phyloP scores from a whole-genome alignment of 352 stramenopile genomes.

The Pythium utonaiense region DNA sequence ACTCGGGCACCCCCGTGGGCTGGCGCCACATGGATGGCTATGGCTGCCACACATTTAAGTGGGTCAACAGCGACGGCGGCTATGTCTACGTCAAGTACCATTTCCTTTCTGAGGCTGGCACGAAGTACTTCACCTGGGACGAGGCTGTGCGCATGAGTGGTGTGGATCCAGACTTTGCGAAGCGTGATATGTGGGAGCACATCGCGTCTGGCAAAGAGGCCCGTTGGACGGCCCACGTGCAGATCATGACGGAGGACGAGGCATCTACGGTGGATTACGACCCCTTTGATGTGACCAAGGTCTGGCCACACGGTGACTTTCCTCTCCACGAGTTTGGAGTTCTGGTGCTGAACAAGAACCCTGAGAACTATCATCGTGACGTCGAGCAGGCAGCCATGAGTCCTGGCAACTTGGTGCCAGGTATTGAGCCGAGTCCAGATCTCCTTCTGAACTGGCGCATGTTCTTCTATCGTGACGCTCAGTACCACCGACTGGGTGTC shows the following conservation, averaged over 20 bases:
- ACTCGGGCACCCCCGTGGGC: slow-evolving; percentile 86
- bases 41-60: slow-evolving; percentile 90
- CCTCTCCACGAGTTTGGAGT: slow-evolving; percentile 84
- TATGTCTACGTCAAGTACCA: slow-evolving; percentile 92
- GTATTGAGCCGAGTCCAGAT: slow-evolving; percentile 83
- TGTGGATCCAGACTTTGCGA: slow-evolving; percentile 86
- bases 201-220: slow-evolving; percentile 81
- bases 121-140: slow-evolving; percentile 84
- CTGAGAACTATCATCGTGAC: slow-evolving; percentile 92
- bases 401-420: slow-evolving; percentile 88
- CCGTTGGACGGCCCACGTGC: slow-evolving; percentile 89
- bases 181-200: slow-evolving; percentile 89
- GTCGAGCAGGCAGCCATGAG: slow-evolving; percentile 92
- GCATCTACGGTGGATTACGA: slow-evolving; percentile 63
- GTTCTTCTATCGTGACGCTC: slow-evolving; percentile 89
- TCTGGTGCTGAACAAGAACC: slow-evolving; percentile 91
- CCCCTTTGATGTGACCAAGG: slow-evolving; percentile 93
- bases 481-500: slow-evolving; percentile 82
- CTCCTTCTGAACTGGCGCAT: slow-evolving; percentile 41
- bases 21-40: slow-evolving; percentile 92
- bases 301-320: slow-evolving; percentile 88
- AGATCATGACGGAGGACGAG: slow-evolving; percentile 87
- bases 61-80: slow-evolving; percentile 77
- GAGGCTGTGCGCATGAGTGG: slow-evolving; percentile 64
- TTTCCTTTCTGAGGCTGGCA: slow-evolving; percentile 90